A percentile compares a stretch with the other conserved stretches of the same genome.
phyloP scores from a whole-genome alignment of 495 filamentous ascomycete species.

The Clavariopsis aquatica region DNA sequence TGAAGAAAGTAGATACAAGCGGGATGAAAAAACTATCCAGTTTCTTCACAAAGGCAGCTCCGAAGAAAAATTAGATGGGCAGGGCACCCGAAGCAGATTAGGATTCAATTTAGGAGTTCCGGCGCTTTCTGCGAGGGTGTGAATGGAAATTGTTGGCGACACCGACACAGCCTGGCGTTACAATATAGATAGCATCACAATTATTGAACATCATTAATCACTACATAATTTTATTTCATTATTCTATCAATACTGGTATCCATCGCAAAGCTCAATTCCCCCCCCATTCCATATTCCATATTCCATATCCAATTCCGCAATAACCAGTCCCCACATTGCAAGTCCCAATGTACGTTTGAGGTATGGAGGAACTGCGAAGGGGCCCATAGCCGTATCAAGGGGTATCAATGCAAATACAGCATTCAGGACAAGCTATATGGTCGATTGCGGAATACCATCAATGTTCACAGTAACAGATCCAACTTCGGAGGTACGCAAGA shows the following conservation, averaged over 20 bases:
- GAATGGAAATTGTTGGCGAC: too few species aligned
- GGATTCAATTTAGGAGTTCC: too few species aligned
- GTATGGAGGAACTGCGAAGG: background rate
- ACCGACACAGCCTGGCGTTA: too few species aligned
- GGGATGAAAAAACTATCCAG: conserved; percentile 98
- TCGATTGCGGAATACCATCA: background rate
- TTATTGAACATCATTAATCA: too few species aligned
- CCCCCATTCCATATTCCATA: too few species aligned
- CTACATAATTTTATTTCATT: background rate
- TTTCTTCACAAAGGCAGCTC: conserved; percentile 75
- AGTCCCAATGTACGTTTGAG: background rate
- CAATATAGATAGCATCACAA: too few species aligned
- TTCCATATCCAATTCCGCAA: background rate
- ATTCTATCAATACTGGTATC: background rate
- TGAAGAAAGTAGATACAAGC: conserved; percentile 83
- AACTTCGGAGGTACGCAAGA: background rate
- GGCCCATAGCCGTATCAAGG: background rate
- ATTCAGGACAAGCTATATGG: background rate
- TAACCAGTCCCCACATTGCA: background rate
- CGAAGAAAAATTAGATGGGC: conserved; percentile 24
- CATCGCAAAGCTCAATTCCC: background rate
- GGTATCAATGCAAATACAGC: background rate
- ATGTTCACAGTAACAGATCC: background rate
- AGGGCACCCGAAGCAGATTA: too few species aligned
- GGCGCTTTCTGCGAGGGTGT: too few species aligned